These are phyloP conservation scores for Barnettozyma californica DNA, from an alignment of 805 yeast genomes.

Conservation along the genomic window DNA sequence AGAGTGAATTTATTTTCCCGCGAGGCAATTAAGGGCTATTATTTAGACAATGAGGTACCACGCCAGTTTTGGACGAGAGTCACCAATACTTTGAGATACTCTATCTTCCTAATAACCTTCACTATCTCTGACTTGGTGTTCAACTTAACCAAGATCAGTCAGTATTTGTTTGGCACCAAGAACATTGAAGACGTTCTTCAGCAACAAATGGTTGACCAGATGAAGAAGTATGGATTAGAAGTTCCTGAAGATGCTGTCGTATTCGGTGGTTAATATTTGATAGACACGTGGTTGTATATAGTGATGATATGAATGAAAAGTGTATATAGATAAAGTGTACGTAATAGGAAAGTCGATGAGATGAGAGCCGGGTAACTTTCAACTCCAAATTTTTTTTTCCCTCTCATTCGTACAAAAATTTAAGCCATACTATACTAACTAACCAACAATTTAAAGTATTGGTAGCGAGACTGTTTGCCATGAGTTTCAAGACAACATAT, in stretches of 20 bases:
- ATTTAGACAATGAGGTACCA: conserved; percentile 11
- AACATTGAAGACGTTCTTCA: conserved; percentile 23
- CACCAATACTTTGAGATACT: conserved; percentile 15
- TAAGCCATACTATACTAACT: neutral
- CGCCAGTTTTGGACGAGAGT: conserved; percentile 3
- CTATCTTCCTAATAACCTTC: conserved; percentile 17
- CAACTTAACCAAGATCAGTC: conserved; percentile 15
- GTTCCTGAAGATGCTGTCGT: conserved; percentile 20
- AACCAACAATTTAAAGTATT: neutral
- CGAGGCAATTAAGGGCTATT: conserved; percentile 39
- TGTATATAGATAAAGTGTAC: too few relatives aligned
- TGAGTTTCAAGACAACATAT: conserved; percentile 29
- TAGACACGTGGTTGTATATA: neutral
- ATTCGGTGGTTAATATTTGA: conserved; percentile 11
- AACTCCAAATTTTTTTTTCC: neutral
- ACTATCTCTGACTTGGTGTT: conserved; percentile 20
- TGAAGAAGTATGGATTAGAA: conserved; percentile 25
- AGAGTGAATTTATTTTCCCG: conserved; percentile 57
- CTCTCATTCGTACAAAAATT: neutral
- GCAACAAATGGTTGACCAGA: conserved; percentile 15
- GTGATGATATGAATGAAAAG: neutral
- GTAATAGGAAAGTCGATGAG: neutral
- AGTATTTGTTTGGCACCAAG: conserved; percentile 18
- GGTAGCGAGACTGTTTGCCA: neutral
- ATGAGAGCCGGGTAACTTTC: neutral